Percentiles rank a stretch among this genome's conserved stretches.
phyloP scores from a whole-genome alignment of 2,329 filamentous ascomycete genomes.

The Fonsecaea monophora region DNA sequence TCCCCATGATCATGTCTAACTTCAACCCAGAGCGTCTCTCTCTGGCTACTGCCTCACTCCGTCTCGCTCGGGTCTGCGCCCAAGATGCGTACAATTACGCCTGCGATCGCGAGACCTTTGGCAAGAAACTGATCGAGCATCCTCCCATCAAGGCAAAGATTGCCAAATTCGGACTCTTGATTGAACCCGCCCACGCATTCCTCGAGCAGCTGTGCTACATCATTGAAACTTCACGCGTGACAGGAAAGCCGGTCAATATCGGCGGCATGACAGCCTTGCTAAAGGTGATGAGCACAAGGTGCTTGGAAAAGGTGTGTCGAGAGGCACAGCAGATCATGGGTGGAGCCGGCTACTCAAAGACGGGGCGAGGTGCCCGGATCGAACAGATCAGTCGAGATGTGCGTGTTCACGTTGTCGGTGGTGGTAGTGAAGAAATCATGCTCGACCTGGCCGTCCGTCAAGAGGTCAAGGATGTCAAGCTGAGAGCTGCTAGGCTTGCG shows the following conservation, averaged over 20 bases:
- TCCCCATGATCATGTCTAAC: constrained; percentile 78
- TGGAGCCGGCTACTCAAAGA: constrained; percentile 73
- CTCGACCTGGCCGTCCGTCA: constrained; percentile 73
- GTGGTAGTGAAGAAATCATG: constrained; percentile 76
- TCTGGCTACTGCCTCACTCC: constrained; percentile 69
- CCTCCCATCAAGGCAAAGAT: constrained; percentile 74
- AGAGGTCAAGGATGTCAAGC: constrained; percentile 69
- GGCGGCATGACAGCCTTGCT: constrained; percentile 74
- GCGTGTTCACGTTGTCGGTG: constrained; percentile 67
- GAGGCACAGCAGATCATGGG: constrained; percentile 67
- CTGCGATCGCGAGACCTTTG: constrained; percentile 72
- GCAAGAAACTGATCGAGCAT: constrained; percentile 73
- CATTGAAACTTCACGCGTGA: constrained; percentile 62
- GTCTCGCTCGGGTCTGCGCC: constrained; percentile 68
- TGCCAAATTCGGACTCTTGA: constrained; percentile 70
- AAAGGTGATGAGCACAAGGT: constrained; percentile 67
- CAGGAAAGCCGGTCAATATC: constrained; percentile 59
- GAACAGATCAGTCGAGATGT: constrained; percentile 72
- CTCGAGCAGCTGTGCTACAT: constrained; percentile 49
- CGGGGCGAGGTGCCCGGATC: constrained; percentile 72
- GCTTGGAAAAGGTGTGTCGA: constrained; percentile 60
- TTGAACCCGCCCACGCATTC: constrained; percentile 76
- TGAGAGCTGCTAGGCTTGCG: constrained; percentile 33
- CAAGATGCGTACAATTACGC: constrained; percentile 67
- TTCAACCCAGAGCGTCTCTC: constrained; percentile 79